These are phyloP conservation scores for Amanita muscaria DNA, from an alignment of 768 basidiomycete species.

Conservation along the genomic window DNA sequence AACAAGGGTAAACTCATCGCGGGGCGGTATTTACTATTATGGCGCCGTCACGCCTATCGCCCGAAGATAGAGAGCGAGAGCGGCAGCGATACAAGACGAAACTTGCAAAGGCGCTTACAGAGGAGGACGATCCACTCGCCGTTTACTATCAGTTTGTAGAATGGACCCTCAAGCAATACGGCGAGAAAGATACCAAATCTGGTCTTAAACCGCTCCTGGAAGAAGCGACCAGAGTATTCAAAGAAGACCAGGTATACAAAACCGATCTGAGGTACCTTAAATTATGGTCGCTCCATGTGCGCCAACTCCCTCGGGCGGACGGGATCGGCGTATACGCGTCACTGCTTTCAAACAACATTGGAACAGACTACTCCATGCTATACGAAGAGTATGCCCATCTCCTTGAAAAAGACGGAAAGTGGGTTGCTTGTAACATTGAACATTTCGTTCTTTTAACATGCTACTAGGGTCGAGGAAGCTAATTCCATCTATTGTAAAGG, in stretches of 20 bases:
- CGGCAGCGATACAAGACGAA: constrained; percentile 28
- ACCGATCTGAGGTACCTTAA: constrained; percentile 87
- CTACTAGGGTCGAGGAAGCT: constrained; percentile 60
- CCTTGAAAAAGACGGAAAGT: constrained; percentile 75
- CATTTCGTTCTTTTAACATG: background rate
- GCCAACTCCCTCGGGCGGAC: constrained; percentile 61
- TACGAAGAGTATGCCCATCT: constrained; percentile 89
- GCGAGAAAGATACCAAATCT: constrained; percentile 56
- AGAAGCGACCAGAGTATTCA: constrained; percentile 74
- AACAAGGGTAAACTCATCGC: constrained; percentile 5
- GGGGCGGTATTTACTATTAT: background rate
- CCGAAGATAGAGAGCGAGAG: constrained; percentile 24
- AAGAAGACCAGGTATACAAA: constrained; percentile 75
- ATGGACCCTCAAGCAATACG: constrained; percentile 81
- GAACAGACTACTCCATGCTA: constrained; percentile 64
- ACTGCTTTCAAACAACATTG: constrained; percentile 66
- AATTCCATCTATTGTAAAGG: constrained; percentile 76
- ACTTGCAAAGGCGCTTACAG: constrained; percentile 46
- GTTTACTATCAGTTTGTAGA: constrained; percentile 81
- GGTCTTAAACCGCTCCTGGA: constrained; percentile 78
- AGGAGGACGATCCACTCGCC: constrained; percentile 83
- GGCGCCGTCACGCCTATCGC: constrained; percentile 10
- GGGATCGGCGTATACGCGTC: constrained; percentile 67
- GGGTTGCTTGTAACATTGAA: constrained; percentile 23
- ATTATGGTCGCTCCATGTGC: constrained; percentile 84